These are phyloP conservation scores for Psilocybe mexicana DNA, from an alignment of 1,284 basidiomycete genomes.

Conservation along the genomic window DNA sequence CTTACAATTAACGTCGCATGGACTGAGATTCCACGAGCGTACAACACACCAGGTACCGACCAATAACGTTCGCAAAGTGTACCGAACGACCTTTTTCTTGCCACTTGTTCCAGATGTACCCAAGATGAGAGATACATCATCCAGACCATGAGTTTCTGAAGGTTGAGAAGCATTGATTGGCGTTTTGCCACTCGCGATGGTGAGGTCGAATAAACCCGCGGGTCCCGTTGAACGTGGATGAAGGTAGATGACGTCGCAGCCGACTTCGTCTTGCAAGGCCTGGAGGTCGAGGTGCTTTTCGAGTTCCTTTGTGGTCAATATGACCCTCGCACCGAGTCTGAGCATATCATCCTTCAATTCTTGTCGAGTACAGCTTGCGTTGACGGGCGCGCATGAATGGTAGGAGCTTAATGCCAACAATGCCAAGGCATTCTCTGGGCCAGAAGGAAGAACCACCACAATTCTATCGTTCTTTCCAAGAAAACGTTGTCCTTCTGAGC, in stretches of 20 bases:
- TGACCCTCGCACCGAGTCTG: conserved; percentile 37
- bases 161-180: conserved; percentile 22
- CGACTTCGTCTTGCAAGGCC: conserved; percentile 32
- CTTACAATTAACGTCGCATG: conserved; percentile 45
- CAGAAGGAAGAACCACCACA: conserved; percentile 45
- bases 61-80: conserved; percentile 58
- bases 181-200: conserved; percentile 28
- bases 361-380: conserved; percentile 42
- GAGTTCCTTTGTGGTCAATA: conserved; percentile 40
- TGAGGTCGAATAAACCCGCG: conserved; percentile 42
- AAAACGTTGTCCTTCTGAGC: conserved; percentile 23
- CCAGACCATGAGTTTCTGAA: conserved; percentile 36
- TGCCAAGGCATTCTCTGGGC: conserved; percentile 44
- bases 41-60: conserved; percentile 61
- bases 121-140: conserved; percentile 57
- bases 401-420: conserved; percentile 41
- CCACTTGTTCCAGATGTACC: conserved; percentile 71
- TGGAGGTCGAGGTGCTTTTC: conserved; percentile 38
- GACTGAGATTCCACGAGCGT: conserved; percentile 55
- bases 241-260: conserved; percentile 39
- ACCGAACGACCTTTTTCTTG: conserved; percentile 59
- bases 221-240: conserved; percentile 33
- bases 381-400: conserved; percentile 46
- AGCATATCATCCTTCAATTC: conserved; percentile 43
- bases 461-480: conserved; percentile 43